phyloP scores from a whole-genome alignment of 345 rosid genomes.

The Citrus unshiu region DNA sequence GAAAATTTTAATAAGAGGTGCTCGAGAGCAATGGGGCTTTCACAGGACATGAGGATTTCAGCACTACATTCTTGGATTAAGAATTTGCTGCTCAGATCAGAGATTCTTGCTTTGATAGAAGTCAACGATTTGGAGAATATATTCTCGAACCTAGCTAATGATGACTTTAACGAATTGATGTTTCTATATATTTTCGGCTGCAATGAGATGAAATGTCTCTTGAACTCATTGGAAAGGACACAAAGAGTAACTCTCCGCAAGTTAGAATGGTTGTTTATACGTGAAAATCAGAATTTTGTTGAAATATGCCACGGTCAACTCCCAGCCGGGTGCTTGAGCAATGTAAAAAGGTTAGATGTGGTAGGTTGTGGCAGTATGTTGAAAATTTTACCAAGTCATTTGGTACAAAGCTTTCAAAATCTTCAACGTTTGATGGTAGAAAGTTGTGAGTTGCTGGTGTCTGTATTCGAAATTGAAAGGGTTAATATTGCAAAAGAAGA shows the following conservation, averaged over 20 bases:
- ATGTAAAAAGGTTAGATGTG: not conserved
- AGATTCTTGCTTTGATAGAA: fast-evolving
- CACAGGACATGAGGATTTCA: not conserved
- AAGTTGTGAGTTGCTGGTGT: not conserved
- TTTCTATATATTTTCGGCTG: fast-evolving
- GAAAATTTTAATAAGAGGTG: not conserved
- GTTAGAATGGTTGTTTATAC: fast-evolving
- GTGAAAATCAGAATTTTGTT: not conserved
- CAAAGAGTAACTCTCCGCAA: not conserved
- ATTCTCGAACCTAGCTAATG: not conserved
- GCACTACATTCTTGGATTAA: not conserved
- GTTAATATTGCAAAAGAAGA: not conserved
- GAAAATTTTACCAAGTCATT: not conserved
- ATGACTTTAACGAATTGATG: not conserved
- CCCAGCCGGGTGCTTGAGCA: not conserved
- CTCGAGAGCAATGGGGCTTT: not conserved
- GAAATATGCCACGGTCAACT: constrained; percentile 1
- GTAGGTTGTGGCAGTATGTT: fast-evolving
- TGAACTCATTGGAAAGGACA: not conserved
- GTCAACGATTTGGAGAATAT: not conserved
- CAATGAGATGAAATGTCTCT: not conserved
- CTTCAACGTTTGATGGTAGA: not conserved
- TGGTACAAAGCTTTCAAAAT: not conserved
- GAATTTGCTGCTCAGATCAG: not conserved
- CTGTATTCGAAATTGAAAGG: not conserved